Percentiles rank a stretch among this genome's conserved stretches.
Evolutionary conservation across 2,329 filamentous ascomycete genomes (phyloP).

Genomic region (Colletotrichum ledebouriae): DNA sequence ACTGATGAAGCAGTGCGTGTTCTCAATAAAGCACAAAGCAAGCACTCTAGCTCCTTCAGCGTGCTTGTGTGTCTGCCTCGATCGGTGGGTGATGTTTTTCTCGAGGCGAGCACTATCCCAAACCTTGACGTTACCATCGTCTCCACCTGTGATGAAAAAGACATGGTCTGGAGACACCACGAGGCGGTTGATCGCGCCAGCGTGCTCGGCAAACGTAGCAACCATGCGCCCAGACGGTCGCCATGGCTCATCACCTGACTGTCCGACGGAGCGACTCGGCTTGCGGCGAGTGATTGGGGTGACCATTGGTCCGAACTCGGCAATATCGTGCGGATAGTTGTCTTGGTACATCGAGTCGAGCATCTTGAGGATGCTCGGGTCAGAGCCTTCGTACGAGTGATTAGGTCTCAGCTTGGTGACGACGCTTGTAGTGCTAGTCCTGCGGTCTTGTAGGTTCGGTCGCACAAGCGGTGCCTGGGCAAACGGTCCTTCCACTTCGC

Average conservation of each 20-base stretch:
- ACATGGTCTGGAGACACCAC: constrained; percentile 88
- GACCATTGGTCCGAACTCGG: constrained; percentile 84
- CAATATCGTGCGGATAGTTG: constrained; percentile 74
- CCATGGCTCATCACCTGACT: constrained; percentile 75
- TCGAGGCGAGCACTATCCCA: constrained; percentile 95
- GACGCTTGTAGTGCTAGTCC: constrained; percentile 45
- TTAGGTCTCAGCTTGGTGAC: constrained; percentile 52
- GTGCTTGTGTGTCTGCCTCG: constrained; percentile 87
- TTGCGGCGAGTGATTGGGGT: constrained; percentile 74
- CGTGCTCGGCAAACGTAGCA: constrained; percentile 90
- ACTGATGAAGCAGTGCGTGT: constrained; percentile 93
- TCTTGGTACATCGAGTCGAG: constrained; percentile 88
- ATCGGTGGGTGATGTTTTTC: constrained; percentile 89
- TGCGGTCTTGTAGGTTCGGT: constrained; percentile 50
- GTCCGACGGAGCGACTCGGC: constrained; percentile 63
- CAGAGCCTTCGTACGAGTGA: constrained; percentile 88
- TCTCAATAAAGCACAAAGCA: constrained; percentile 90
- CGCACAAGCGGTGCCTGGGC: constrained; percentile 52
- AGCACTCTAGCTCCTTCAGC: constrained; percentile 79
- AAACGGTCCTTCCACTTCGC: constrained; percentile 71
- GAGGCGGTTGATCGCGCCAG: constrained; percentile 83
- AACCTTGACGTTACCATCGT: constrained; percentile 90
- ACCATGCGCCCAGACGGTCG: constrained; percentile 86
- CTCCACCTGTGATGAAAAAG: constrained; percentile 94
- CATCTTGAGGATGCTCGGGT: constrained; percentile 76